Evolutionary conservation across 2,329 filamentous ascomycete species (phyloP).

Genomic region (Colletotrichum aenigma): DNA sequence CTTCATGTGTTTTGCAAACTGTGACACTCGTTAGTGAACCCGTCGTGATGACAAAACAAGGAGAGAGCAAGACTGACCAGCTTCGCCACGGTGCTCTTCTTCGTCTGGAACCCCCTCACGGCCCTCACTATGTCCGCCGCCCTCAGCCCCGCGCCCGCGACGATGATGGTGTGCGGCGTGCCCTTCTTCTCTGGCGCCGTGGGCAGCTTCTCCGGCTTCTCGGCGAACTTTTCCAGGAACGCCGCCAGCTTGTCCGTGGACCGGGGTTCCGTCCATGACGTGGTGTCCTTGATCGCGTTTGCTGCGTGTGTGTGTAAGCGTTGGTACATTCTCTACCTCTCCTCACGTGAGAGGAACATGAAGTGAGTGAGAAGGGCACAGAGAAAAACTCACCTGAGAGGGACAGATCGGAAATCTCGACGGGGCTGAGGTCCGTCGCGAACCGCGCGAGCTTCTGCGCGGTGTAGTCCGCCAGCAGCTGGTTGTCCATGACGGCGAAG

Average conservation of each 20-base stretch:
- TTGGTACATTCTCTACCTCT: too few relatives aligned
- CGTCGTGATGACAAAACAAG: not conserved
- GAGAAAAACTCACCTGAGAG: conserved; percentile 66
- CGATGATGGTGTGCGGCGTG: conserved; percentile 83
- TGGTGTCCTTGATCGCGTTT: conserved; percentile 79
- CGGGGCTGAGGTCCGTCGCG: conserved; percentile 77
- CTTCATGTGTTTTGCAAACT: conserved; percentile 98
- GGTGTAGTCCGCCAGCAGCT: conserved; percentile 84
- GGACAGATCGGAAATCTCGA: conserved; percentile 84
- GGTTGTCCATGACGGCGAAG: conserved; percentile 82
- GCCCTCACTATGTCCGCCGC: conserved; percentile 82
- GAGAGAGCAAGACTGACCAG: conserved; percentile 51
- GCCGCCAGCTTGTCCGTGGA: conserved; percentile 74
- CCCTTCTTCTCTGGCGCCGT: conserved; percentile 72
- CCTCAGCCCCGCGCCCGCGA: conserved; percentile 83
- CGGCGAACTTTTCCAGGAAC: conserved; percentile 74
- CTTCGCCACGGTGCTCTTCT: conserved; percentile 82
- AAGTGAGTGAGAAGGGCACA: too few relatives aligned
- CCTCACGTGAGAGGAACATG: not conserved
- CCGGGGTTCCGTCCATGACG: conserved; percentile 70
- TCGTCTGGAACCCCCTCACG: conserved; percentile 78
- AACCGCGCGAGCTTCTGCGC: conserved; percentile 80
- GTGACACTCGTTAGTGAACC: not conserved
- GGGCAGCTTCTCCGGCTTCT: conserved; percentile 62
- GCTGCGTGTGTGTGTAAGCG: conserved; percentile 48